These are phyloP conservation scores for Ophiocordyceps polyrhachis-furcata DNA, from an alignment of 2,329 filamentous ascomycete species.

Conservation along the genomic window DNA sequence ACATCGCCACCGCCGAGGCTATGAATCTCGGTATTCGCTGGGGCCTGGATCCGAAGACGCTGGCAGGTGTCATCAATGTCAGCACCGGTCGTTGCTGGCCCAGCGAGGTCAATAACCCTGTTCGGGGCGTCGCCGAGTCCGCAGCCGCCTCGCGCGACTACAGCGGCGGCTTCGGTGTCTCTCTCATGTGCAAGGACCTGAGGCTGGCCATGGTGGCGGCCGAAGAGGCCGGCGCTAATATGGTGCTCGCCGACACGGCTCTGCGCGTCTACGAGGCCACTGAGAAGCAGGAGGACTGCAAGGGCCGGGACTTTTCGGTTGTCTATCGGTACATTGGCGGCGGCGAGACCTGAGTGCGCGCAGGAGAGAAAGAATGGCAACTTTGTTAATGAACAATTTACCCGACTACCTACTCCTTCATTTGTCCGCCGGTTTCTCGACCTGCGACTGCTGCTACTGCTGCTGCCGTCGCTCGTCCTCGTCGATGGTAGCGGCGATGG, in stretches of 20 bases:
- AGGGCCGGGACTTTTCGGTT: conserved; percentile 63
- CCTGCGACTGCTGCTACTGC: too few species aligned
- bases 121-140: conserved; percentile 61
- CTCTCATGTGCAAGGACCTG: conserved; percentile 67
- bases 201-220: conserved; percentile 56
- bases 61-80: conserved; percentile 78
- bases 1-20: conserved; percentile 51
- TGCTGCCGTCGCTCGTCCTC: too few species aligned
- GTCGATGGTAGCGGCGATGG: too few species aligned
- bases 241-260: conserved; percentile 46
- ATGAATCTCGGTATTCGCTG: conserved; percentile 46
- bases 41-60: conserved; percentile 40
- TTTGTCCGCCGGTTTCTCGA: too few species aligned
- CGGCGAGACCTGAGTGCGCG: conserved; percentile 25
- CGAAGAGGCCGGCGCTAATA: conserved; percentile 42
- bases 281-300: conserved; percentile 39
- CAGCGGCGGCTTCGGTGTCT: conserved; percentile 56
- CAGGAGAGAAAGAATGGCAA: too few species aligned
- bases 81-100: conserved; percentile 95
- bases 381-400: too few species aligned
- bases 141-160: conserved; percentile 65
- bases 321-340: conserved; percentile 54
- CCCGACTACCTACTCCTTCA: too few species aligned
- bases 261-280: conserved; percentile 49
- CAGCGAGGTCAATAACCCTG: conserved; percentile 87